A percentile compares a stretch with the other conserved stretches of the same genome.
phyloP scores from a whole-genome alignment of 139 green algal genomes.

The Closterium sp. region DNA sequence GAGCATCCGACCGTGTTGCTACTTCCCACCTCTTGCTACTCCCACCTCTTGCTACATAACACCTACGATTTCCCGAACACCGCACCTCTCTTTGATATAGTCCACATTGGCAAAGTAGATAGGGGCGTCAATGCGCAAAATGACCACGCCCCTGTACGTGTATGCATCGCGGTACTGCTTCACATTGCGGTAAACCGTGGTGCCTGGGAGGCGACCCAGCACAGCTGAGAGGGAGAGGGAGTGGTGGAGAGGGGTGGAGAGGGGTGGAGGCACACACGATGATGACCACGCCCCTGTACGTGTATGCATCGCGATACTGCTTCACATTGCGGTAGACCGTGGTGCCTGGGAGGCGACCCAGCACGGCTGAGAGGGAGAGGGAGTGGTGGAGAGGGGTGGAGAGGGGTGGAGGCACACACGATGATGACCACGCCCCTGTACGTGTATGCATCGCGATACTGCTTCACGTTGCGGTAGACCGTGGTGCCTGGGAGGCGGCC shows the following conservation, averaged over 20 bases:
- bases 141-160: conserved; percentile 56
- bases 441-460: background rate
- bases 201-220: no score
- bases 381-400: background rate
- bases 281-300: conserved; percentile 63
- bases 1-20: no score
- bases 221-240: no score
- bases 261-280: no score
- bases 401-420: background rate
- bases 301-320: conserved; percentile 72
- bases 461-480: background rate
- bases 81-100: conserved; percentile 62
- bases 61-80: no score
- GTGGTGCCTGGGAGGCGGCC: background rate
- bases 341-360: conserved; percentile 72
- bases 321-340: conserved; percentile 70
- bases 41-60: background rate
- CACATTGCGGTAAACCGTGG: conserved; percentile 66
- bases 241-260: no score
- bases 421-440: no score
- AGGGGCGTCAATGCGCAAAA: conserved; percentile 67
- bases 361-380: conserved; percentile 53
- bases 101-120: conserved; percentile 76
- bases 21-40: no score
- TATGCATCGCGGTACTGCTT: conserved; percentile 22